These are phyloP conservation scores for Trichoderma atrobrunneum DNA, from an alignment of 2,329 filamentous ascomycete genomes.

Conservation along the genomic window DNA sequence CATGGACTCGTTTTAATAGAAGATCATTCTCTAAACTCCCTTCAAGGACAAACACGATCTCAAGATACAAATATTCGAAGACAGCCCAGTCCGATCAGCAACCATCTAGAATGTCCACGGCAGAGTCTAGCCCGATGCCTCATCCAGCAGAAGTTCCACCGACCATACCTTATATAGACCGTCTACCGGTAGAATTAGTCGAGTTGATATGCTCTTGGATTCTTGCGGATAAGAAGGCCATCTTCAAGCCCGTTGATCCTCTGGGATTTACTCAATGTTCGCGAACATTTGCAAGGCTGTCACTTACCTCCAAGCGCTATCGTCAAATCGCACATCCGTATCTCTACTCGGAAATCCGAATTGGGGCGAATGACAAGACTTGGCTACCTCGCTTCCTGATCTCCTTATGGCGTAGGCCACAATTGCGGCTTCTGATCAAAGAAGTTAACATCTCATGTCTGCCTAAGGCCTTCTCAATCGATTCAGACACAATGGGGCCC, in stretches of 20 bases:
- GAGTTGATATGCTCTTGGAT: background rate
- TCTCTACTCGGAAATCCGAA: background rate
- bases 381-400: background rate
- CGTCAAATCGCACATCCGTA: background rate
- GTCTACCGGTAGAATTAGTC: background rate
- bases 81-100: background rate
- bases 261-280: slow-evolving; percentile 15
- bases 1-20: background rate
- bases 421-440: background rate
- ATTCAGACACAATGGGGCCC: background rate
- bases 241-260: background rate
- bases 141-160: background rate
- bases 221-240: background rate
- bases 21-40: background rate
- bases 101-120: background rate
- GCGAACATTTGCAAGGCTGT: background rate
- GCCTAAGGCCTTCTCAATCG: background rate
- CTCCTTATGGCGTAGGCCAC: background rate
- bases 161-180: background rate
- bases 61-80: background rate
- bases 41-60: background rate
- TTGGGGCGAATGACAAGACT: background rate
- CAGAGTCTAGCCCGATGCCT: background rate
- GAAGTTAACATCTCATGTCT: background rate
- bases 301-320: background rate